Evolutionary conservation across 1,139 yeast genomes (phyloP).

Genomic region (Kazachstania sp.): DNA sequence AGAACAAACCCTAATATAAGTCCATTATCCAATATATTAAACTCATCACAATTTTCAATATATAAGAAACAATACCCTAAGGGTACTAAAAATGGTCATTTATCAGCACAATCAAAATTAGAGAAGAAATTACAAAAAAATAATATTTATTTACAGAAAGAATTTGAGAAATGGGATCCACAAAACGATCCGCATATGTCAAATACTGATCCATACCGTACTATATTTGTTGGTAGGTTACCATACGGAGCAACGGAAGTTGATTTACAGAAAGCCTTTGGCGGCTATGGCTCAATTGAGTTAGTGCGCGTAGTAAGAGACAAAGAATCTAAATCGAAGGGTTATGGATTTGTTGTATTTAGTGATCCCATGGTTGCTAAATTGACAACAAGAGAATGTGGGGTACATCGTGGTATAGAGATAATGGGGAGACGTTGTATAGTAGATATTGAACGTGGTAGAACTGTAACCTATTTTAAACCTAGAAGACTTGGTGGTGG

Average conservation of each 20-base stretch:
- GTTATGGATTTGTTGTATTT: constrained; percentile 80
- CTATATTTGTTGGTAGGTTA: constrained; percentile 70
- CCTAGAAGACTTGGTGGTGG: constrained; percentile 78
- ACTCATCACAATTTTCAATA: constrained; percentile 4
- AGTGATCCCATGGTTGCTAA: constrained; percentile 32
- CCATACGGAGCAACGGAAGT: constrained; percentile 59
- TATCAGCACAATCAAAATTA: constrained; percentile 33
- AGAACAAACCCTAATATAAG: constrained; percentile 40
- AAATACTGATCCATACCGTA: constrained; percentile 63
- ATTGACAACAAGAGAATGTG: constrained; percentile 46
- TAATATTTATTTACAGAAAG: background rate
- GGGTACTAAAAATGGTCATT: constrained; percentile 26
- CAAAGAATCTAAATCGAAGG: constrained; percentile 48
- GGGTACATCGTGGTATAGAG: constrained; percentile 36
- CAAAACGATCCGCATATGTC: constrained; percentile 49
- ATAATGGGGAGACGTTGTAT: constrained; percentile 48
- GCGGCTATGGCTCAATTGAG: constrained; percentile 63
- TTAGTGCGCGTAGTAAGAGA: constrained; percentile 57
- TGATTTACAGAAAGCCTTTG: constrained; percentile 57
- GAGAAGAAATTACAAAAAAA: constrained; percentile 27
- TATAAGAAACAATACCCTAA: constrained; percentile 16
- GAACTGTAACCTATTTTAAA: constrained; percentile 67
- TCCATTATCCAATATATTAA: constrained; percentile 37
- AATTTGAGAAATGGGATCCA: constrained; percentile 43
- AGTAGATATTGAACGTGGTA: constrained; percentile 79